Base-by-base conservation (phyloP, 2,329 filamentous ascomycete species). In the Sporothrix sp. region DNA sequence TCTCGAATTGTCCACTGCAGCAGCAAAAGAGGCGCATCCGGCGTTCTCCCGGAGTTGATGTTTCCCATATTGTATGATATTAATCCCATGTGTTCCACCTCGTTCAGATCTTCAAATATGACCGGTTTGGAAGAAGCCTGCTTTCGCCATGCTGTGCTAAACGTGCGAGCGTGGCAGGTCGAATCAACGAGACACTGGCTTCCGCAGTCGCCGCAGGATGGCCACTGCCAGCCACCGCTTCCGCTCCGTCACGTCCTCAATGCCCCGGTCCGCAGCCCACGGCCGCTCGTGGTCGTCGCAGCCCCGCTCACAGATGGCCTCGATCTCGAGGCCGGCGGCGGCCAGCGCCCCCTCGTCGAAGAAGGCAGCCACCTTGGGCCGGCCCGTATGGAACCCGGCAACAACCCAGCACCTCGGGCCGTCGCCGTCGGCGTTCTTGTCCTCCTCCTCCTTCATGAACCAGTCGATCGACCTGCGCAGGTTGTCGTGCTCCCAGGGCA, bases 141-240 rank as follows among this genome's bases (percentile, higher is more conserved):
- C n/a, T n/a, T n/a, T n/a, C n/a, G n/a, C n/a, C n/a, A n/a, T n/a
- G n/a, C n/a, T n/a, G n/a, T n/a, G n/a, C n/a, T n/a, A n/a, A n/a
- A n/a, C n/a, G n/a, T n/a, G n/a, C n/a, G n/a, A n/a, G n/a, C n/a
- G n/a, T n/a, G n/a, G n/a, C n/a, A n/a, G n/a, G n/a, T n/a, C n/a
- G n/a, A n/a, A 28, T 28, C 25, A 28, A 28, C 25, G 25, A 28
- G 27, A 21, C 14, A 16, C 3, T 9, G 28, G n/a, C n/a, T 40
- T 21, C 38, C 10, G 40, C 30, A 23, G n/a, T 10, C 54, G 52
- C 11, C 50, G 53, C 58, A 82, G 60, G 52, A 75, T 66, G 4
- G 71, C 76, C 51, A 86, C 70, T 4, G 79, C 78, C n/a, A 86
- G 67, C 84, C 84, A 88, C 56, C 79, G 75, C 68, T 87, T 88